Conservation (phyloP, 495 filamentous ascomycete species). For the Annulohypoxylon bovei region DNA sequence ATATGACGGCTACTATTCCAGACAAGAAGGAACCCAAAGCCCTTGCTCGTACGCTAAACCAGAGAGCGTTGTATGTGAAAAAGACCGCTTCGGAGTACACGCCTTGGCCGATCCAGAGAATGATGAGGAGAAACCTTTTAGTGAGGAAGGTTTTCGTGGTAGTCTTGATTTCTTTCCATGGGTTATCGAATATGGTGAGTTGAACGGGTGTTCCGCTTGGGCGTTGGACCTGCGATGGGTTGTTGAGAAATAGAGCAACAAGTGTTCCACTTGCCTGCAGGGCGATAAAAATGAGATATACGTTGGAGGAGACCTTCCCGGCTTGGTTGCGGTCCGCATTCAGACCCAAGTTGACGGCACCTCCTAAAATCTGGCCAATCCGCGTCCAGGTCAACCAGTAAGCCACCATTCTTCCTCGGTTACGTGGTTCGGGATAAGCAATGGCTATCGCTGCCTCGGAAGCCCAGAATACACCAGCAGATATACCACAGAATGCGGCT, state of each 20-base stretch:
- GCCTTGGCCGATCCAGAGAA: slow-evolving; percentile 68
- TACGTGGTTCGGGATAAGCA: slow-evolving; percentile 70
- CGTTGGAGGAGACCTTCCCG: slow-evolving; percentile 69
- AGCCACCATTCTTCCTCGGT: slow-evolving; percentile 67
- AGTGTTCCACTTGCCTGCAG: slow-evolving; percentile 67
- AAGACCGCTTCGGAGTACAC: slow-evolving; percentile 71
- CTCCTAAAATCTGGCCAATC: slow-evolving; percentile 70
- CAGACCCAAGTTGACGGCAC: slow-evolving; percentile 69
- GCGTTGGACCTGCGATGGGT: slow-evolving; percentile 64
- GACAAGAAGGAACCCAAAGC: slow-evolving; percentile 71
- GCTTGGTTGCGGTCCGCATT: slow-evolving; percentile 62
- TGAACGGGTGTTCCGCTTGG: slow-evolving; percentile 64
- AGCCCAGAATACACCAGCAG: slow-evolving; percentile 74
- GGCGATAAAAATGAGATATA: slow-evolving; percentile 69
- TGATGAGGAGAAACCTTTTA: slow-evolving; percentile 64
- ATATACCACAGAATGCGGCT: slow-evolving; percentile 71
- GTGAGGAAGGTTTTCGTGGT: slow-evolving; percentile 62
- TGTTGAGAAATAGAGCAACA: slow-evolving; percentile 63
- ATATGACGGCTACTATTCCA: slow-evolving; percentile 66
- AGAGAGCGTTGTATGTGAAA: slow-evolving; percentile 67
- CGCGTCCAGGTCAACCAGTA: slow-evolving; percentile 72
- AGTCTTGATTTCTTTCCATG: slow-evolving; percentile 61
- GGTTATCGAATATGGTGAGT: slow-evolving; percentile 58
- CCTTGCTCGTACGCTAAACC: slow-evolving; percentile 70
- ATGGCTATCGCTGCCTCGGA: slow-evolving; percentile 73